Evolutionary conservation across 306 rosid species (phyloP), one percentile per base, ranked within the genome.

Genomic region (Morella rubra): DNA sequence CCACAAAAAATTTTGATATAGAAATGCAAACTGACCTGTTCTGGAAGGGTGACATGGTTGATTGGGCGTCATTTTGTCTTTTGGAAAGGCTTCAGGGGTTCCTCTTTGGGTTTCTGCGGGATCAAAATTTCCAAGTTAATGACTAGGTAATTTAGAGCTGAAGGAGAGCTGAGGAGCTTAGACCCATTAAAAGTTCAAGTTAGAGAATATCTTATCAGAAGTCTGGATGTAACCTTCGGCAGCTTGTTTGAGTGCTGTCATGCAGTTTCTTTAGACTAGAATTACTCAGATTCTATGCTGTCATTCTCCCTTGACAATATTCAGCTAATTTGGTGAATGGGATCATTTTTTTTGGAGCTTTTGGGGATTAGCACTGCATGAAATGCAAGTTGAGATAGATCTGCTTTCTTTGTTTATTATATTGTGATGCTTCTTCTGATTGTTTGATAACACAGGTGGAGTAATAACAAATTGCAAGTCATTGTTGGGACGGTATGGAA

Each of bases 401-500:
- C 55, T 53, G 18, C 54, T 65, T 73, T 59, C 52, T 45, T 37
- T 79, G 45, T 37, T 79, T 67, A 44, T 67, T 49, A 69, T 47
- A 70, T 82, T 47, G 60, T 76, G 59, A 42, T 76, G 62, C 54
- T 55, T 61, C 22, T 42, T 80, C 12, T 59, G 45, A 53, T 65
- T 83, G 61, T 79, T 83, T 80, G 53, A 71, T 69, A 47, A 56
- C 81, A 54, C 89, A 93, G 98, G 76, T 93, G 98, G 98, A 93
- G 98, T 89, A 93, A 81, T 82, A 80, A 84, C 84, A 91, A 83
- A 77, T 86, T 90, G 80, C 96, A 93, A 84, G 94, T 93, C 77
- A 91, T 93, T 59, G 91, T 93, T 76, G 97, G 96, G 82, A 93
- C 98, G 18, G 98, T 93, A 90, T 72, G 97, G 85, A 77, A 75